Evolutionary conservation across 805 yeast species (phyloP).

Genomic region (Yamadazyma olivae): DNA sequence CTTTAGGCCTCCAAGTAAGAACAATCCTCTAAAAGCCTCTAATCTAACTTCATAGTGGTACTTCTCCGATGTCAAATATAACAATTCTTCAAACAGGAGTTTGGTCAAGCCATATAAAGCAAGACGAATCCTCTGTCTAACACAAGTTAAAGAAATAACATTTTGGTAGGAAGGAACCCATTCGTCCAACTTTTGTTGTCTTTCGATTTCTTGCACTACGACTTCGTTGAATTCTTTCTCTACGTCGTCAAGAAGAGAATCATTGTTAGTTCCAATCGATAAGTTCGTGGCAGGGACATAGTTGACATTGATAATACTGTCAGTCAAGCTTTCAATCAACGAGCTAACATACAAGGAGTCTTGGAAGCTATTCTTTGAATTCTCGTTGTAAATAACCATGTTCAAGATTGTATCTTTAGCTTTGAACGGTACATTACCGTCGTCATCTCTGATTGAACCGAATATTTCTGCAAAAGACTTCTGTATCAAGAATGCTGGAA

Average conservation of each 20-base stretch:
- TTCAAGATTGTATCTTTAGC: constrained; percentile 65
- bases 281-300: constrained; percentile 5
- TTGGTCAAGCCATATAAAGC: constrained; percentile 53
- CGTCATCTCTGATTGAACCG: constrained; percentile 56
- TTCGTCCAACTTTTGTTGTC: constrained; percentile 75
- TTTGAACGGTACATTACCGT: constrained; percentile 56
- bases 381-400: constrained; percentile 79
- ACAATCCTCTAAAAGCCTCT: constrained; percentile 66
- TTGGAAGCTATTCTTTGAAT: constrained; percentile 69
- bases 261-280: constrained; percentile 2
- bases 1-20: constrained; percentile 74
- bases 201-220: constrained; percentile 62
- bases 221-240: constrained; percentile 18
- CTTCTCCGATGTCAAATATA: constrained; percentile 49
- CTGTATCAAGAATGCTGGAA: constrained; percentile 65
- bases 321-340: constrained; percentile 54
- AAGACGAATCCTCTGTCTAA: constrained; percentile 58
- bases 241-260: constrained; percentile 1
- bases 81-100: constrained; percentile 51
- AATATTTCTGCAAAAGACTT: constrained; percentile 65
- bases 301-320: constrained; percentile 19
- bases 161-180: constrained; percentile 78
- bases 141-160: constrained; percentile 51
- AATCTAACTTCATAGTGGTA: constrained; percentile 53
- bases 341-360: constrained; percentile 67